phyloP scores from a whole-genome alignment of 2,329 filamentous ascomycete species.

The Plectosphaerella cucumerina region DNA sequence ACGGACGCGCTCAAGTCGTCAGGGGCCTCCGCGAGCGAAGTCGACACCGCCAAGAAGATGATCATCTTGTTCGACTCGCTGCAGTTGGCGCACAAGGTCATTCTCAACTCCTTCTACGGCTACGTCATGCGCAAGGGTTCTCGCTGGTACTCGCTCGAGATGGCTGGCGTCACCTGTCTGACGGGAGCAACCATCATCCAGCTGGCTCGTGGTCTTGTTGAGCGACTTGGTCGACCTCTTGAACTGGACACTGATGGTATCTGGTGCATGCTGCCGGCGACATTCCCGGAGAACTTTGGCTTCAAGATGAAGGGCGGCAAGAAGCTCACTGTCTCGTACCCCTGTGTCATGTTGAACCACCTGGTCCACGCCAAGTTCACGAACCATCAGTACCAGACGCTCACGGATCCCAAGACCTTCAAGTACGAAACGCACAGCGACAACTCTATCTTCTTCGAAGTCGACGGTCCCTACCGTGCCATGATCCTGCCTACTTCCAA shows the following conservation, averaged over 20 bases:
- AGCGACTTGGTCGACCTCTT: constrained; percentile 85
- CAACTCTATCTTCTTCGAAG: constrained; percentile 99
- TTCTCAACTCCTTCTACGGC: constrained; percentile 97
- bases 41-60: constrained; percentile 98
- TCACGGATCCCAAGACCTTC: constrained; percentile 74
- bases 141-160: constrained; percentile 98
- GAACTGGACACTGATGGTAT: constrained; percentile 98
- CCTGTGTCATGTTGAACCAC: constrained; percentile 98
- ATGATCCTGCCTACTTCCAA: constrained; percentile 98
- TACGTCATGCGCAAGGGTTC: constrained; percentile 99
- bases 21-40: constrained; percentile 69
- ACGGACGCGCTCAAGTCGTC: constrained; percentile 80
- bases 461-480: constrained; percentile 94
- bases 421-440: constrained; percentile 97
- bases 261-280: constrained; percentile 97
- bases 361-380: constrained; percentile 92
- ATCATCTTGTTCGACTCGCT: constrained; percentile 92
- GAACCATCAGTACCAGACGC: constrained; percentile 93
- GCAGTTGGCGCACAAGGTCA: constrained; percentile 97
- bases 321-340: constrained; percentile 94
- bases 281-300: constrained; percentile 92
- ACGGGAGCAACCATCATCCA: constrained; percentile 97
- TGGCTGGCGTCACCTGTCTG: constrained; percentile 97
- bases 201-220: constrained; percentile 87
- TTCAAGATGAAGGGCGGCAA: constrained; percentile 96